Percentiles rank a stretch among this genome's conserved stretches.
Evolutionary conservation across 169 alveolate genomes (phyloP).

Genomic region (Cryptosporidium meleagridis): DNA sequence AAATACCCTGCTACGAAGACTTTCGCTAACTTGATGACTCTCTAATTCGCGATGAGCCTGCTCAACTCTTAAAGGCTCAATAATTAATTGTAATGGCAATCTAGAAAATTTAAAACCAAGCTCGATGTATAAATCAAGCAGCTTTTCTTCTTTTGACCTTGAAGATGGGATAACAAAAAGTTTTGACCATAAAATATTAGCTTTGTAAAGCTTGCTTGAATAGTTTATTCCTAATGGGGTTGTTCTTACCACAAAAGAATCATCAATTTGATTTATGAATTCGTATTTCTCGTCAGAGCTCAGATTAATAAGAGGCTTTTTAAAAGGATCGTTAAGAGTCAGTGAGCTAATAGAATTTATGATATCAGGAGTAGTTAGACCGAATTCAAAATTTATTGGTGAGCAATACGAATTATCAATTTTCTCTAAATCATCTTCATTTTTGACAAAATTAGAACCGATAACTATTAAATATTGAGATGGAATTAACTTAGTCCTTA

Average conservation of each 20-base stretch:
- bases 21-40: background rate
- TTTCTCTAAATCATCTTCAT: slow-evolving; percentile 39
- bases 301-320: background rate
- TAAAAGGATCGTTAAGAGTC: slow-evolving; percentile 38
- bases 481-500: slow-evolving; percentile 24
- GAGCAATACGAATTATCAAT: slow-evolving; percentile 36
- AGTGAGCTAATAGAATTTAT: background rate
- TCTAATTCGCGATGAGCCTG: slow-evolving; percentile 17
- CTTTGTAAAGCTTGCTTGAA: slow-evolving; percentile 18
- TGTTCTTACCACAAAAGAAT: slow-evolving; percentile 38
- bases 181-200: slow-evolving; percentile 52
- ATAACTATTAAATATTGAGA: slow-evolving; percentile 24
- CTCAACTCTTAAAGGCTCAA: slow-evolving; percentile 43
- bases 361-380: slow-evolving; percentile 29
- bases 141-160: slow-evolving; percentile 18
- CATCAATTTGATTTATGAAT: slow-evolving; percentile 36
- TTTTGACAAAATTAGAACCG: slow-evolving; percentile 47
- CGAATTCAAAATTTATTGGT: slow-evolving; percentile 62
- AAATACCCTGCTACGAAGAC: slow-evolving; percentile 21
- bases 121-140: slow-evolving; percentile 32
- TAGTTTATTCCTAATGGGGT: slow-evolving; percentile 6
- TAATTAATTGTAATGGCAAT: slow-evolving; percentile 28
- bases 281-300: slow-evolving; percentile 25
- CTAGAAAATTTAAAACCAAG: slow-evolving; percentile 38
- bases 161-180: slow-evolving; percentile 36